Percentiles rank a stretch among this genome's conserved stretches.
phyloP scores from a whole-genome alignment of 352 stramenopile species.

The Phytopythium mirpurense region DNA sequence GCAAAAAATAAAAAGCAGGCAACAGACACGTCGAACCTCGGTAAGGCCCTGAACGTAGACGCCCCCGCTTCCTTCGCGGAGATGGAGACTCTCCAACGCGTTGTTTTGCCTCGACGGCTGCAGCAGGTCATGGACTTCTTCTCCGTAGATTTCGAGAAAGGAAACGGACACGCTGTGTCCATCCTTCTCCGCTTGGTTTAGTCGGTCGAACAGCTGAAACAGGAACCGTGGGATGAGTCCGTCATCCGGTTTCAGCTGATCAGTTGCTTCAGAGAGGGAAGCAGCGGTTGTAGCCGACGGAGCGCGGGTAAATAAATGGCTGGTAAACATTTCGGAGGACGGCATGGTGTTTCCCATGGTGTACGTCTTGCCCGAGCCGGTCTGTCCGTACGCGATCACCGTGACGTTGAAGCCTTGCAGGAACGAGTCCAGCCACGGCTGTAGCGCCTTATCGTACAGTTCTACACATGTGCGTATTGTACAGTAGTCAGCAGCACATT shows the following conservation, averaged over 20 bases:
- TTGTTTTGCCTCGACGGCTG: constrained; percentile 31
- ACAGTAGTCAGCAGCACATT: background rate
- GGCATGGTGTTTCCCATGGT: constrained; percentile 77
- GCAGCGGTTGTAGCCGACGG: constrained; percentile 10
- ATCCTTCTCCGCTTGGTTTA: constrained; percentile 26
- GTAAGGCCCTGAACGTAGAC: constrained; percentile 79
- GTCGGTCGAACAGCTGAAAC: constrained; percentile 59
- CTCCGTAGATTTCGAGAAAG: constrained; percentile 96
- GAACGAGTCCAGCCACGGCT: constrained; percentile 80
- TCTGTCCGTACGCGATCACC: constrained; percentile 85
- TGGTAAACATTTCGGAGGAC: constrained; percentile 28
- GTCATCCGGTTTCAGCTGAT: constrained; percentile 43
- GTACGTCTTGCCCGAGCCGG: constrained; percentile 79
- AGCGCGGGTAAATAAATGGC: constrained; percentile 26
- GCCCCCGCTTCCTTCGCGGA: constrained; percentile 62
- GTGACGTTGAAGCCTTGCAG: constrained; percentile 89
- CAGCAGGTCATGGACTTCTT: constrained; percentile 96
- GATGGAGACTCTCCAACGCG: constrained; percentile 46
- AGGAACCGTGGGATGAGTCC: constrained; percentile 84
- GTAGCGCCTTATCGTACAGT: constrained; percentile 64
- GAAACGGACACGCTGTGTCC: constrained; percentile 70
- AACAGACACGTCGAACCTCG: constrained; percentile 26
- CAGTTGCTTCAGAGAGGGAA: constrained; percentile 2
- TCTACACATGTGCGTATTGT: constrained; percentile 14
- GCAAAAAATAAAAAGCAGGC: background rate